phyloP scores from a whole-genome alignment of 305 asterid genomes.

The Stenogyne calaminthoides region DNA sequence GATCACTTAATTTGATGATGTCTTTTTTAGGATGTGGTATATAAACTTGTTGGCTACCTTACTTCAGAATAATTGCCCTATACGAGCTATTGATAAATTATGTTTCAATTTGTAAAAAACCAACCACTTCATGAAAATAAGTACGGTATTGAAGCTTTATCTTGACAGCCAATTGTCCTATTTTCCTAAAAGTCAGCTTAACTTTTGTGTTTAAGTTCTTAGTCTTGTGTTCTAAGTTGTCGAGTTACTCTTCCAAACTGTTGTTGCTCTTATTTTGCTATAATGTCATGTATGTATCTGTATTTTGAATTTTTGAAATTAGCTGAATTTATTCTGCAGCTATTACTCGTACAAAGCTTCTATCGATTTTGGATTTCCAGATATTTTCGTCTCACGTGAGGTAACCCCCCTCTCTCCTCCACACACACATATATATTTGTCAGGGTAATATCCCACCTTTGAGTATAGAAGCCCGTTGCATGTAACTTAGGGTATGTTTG shows the following conservation, averaged over 20 bases:
- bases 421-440: not conserved
- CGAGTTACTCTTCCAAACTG: not conserved
- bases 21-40: not conserved
- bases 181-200: not conserved
- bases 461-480: not conserved
- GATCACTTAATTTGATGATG: not conserved
- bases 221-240: not conserved
- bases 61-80: not conserved
- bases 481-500: too few species aligned
- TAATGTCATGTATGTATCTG: constrained; percentile 19
- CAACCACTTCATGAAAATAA: not conserved
- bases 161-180: not conserved
- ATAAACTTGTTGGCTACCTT: not conserved
- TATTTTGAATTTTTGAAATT: constrained; percentile 22
- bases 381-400: constrained; percentile 95
- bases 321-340: constrained; percentile 53
- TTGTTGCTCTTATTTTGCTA: constrained; percentile 21
- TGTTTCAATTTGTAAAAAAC: constrained; percentile 3
- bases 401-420: constrained; percentile 36
- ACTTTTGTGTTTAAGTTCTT: not conserved
- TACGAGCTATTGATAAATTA: not conserved
- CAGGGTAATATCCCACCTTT: not conserved
- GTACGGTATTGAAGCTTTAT: not conserved
- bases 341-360: constrained; percentile 87
- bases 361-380: constrained; percentile 92